phyloP scores from a whole-genome alignment of 805 yeast species.

The Suhomyces canberraensis region DNA sequence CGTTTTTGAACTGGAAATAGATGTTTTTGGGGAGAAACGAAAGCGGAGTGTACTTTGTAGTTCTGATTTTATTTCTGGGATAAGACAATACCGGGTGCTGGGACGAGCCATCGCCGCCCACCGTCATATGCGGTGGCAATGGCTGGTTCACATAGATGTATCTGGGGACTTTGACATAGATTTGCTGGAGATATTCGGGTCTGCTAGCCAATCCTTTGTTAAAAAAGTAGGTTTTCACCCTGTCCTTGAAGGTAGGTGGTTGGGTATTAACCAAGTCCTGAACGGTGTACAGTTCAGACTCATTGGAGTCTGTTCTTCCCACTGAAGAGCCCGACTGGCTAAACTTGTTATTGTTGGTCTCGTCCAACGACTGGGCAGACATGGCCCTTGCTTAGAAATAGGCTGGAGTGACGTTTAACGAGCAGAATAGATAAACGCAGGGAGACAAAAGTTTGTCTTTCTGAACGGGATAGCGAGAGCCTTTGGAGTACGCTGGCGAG shows the following conservation, averaged over 20 bases:
- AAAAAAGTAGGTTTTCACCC: constrained; percentile 11
- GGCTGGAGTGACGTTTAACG: too few species aligned
- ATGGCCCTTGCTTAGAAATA: too few species aligned
- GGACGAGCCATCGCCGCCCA: constrained; percentile 14
- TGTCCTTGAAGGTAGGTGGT: constrained; percentile 13
- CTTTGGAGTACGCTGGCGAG: too few species aligned
- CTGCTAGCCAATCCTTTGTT: constrained; percentile 20
- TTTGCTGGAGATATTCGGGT: constrained; percentile 34
- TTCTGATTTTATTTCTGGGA: constrained; percentile 57
- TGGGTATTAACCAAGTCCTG: constrained; percentile 10
- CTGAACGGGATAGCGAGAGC: too few species aligned
- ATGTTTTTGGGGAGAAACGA: constrained; percentile 57
- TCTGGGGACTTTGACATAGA: constrained; percentile 40
- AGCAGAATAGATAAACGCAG: too few species aligned
- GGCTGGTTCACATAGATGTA: constrained; percentile 48
- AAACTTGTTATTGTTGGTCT: constrained; percentile 1
- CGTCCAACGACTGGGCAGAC: too few species aligned
- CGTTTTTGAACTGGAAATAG: constrained; percentile 51
- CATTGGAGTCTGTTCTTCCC: constrained; percentile 2
- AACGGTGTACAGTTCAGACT: constrained; percentile 5
- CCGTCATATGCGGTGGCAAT: constrained; percentile 41
- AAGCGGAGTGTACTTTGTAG: constrained; percentile 60
- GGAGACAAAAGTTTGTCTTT: too few species aligned
- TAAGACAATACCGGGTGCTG: constrained; percentile 32
- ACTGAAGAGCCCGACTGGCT: constrained; percentile 7